Base-by-base conservation (phyloP, 768 basidiomycete genomes). In the Auricularia sp. region DNA sequence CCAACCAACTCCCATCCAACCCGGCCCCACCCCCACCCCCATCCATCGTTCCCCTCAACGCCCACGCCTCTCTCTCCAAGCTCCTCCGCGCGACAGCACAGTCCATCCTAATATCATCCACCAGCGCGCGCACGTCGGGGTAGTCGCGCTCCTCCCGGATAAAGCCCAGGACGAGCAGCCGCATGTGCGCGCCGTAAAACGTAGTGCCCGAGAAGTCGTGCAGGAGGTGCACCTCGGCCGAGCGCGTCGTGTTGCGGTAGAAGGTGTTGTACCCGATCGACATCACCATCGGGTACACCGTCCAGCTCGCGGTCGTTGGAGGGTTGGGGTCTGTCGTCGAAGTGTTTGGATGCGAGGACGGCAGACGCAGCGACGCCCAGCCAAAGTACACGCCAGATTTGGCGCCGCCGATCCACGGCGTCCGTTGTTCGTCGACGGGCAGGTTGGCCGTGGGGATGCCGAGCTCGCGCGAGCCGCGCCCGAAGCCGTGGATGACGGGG, bases 151-250 rank as follows among this genome's bases (percentile, higher is more conserved):
- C 54, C 54, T 8, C 10, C 54, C 54, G 3, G 54, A 58, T 42
- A 2, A 42, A 42, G 39, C 39, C 39, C 0, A 5, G 0, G 39
- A 42, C 13, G 39, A 42, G 3, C 67, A 74, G 62, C 58, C 73
- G 73, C 72, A 74, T 71, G 67, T 74, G 71, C 54, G 47, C 68
- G 69, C 73, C 73, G 67, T 74, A 74, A 69, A 74, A 73, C 67
- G 71, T 71, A 16, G 67, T 67, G 7, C 39, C 39, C 62, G 10
- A 68, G 67, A 74, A 73, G 39, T 70, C 62, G 69, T 73, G 70
- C 63, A 74, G 71, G 5, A 74, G 45, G 67, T 74, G 72, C 68
- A 68, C 72, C 70, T 73, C 73, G 21, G 70, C 71, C 67, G 71
- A 72, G 66, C 67, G 72, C 68, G 8, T 61, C 63, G 63, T 70